Percentiles rank a stretch among this genome's conserved stretches.
These are phyloP conservation scores for Phytophthora vignae DNA, from an alignment of 352 stramenopile genomes.

Conservation along the genomic window DNA sequence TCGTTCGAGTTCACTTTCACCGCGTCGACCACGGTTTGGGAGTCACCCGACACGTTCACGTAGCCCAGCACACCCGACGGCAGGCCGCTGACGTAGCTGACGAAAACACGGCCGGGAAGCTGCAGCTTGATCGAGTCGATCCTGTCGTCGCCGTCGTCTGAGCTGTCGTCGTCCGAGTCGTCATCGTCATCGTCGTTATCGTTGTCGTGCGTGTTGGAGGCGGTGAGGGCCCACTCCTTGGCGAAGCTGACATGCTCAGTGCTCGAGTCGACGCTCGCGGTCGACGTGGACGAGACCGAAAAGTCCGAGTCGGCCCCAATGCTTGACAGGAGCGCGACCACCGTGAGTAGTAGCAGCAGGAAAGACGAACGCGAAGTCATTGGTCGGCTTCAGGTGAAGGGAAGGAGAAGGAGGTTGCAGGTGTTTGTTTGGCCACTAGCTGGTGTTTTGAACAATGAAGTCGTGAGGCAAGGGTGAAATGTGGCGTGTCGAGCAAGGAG, in stretches of 20 bases:
- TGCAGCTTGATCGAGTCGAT: conserved; percentile 40
- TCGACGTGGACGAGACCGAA: conserved; percentile 25
- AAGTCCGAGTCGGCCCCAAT: conserved; percentile 29
- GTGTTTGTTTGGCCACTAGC: conserved; percentile 10
- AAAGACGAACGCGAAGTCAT: conserved; percentile 17
- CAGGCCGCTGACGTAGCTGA: conserved; percentile 32
- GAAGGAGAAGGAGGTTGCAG: neutral
- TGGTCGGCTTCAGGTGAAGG: neutral
- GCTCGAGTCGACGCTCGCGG: conserved; percentile 25
- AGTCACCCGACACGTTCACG: conserved; percentile 39
- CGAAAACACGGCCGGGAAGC: conserved; percentile 33
- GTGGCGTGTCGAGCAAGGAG: neutral
- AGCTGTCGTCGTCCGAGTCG: conserved; percentile 25
- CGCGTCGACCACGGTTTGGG: conserved; percentile 23
- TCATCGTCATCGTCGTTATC: conserved; percentile 21
- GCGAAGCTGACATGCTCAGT: conserved; percentile 28
- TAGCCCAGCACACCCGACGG: conserved; percentile 35
- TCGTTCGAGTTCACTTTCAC: conserved; percentile 27
- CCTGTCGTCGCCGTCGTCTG: conserved; percentile 29
- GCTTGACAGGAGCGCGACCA: neutral
- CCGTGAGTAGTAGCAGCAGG: conserved; percentile 4
- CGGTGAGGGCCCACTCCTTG: conserved; percentile 40
- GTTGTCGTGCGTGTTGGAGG: conserved; percentile 17
- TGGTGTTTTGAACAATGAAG: conserved; percentile 36
- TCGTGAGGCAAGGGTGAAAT: neutral